phyloP scores from a whole-genome alignment of 768 basidiomycete genomes.

The Mycena rebaudengoi region DNA sequence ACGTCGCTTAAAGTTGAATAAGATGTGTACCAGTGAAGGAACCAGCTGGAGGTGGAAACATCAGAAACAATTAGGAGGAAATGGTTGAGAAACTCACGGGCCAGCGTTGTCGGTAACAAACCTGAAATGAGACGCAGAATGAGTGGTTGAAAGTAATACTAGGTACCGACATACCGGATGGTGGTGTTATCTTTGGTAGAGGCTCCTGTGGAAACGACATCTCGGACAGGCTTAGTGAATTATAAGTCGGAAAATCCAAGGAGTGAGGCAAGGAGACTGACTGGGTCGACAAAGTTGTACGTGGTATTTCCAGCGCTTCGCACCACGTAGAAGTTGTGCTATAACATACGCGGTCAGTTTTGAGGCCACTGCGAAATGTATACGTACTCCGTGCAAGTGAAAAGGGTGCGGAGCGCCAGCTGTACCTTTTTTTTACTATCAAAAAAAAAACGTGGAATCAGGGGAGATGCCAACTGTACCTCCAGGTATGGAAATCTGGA shows the following conservation, averaged over 20 bases:
- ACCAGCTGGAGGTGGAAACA: conserved; percentile 36
- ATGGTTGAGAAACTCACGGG: conserved; percentile 28
- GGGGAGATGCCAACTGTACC: too few species aligned
- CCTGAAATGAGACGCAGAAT: conserved; percentile 21
- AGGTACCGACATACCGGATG: not conserved
- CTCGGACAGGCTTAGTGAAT: conserved; percentile 3
- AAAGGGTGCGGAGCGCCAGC: conserved; percentile 1
- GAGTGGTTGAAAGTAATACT: too few species aligned
- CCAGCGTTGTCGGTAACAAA: conserved; percentile 70
- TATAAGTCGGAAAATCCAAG: not conserved
- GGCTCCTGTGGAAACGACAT: conserved; percentile 4
- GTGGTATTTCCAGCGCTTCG: conserved; percentile 35
- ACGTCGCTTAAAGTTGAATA: not conserved
- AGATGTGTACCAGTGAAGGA: conserved; percentile 42
- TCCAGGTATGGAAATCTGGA: not conserved
- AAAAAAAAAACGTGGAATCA: too few species aligned
- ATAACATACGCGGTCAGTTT: not conserved
- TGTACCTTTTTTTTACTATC: too few species aligned
- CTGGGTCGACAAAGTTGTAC: conserved; percentile 21
- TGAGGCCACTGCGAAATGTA: not conserved
- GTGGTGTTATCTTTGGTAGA: not conserved
- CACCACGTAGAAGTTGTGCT: conserved; percentile 42
- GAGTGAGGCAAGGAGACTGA: not conserved
- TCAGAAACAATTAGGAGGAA: not conserved
- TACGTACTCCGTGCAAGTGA: conserved; percentile 8